Conservation (phyloP, 345 rosid species). For the Noccaea caerulescens region DNA sequence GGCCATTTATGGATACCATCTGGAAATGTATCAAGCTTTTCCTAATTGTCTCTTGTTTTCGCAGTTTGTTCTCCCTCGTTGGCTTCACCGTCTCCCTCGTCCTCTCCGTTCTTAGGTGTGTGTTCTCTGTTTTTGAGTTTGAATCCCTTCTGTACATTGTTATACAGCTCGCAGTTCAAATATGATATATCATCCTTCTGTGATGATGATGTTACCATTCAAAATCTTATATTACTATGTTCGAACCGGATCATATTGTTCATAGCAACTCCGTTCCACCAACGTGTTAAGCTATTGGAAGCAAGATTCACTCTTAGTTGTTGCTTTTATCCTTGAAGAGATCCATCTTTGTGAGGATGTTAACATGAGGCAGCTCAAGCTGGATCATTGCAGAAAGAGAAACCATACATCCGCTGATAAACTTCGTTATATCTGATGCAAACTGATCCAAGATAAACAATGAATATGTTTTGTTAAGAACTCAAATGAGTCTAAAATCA, state of each 20-base stretch:
- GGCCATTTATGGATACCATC: background rate
- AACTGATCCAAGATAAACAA: background rate
- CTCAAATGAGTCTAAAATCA: background rate
- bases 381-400: slow-evolving; percentile 87
- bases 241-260: background rate
- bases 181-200: too few species aligned
- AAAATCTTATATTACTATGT: background rate
- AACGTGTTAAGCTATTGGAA: background rate
- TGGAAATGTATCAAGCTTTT: background rate
- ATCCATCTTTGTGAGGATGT: slow-evolving; percentile 84
- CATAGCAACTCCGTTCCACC: background rate
- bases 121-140: background rate
- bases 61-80: slow-evolving; percentile 33
- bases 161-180: too few species aligned
- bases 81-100: slow-evolving; percentile 28
- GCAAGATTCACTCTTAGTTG: slow-evolving; percentile 58
- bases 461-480: background rate
- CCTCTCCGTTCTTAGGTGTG: slow-evolving; percentile 11
- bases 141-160: background rate
- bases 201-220: background rate
- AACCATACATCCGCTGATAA: slow-evolving; percentile 83
- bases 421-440: slow-evolving; percentile 73
- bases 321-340: slow-evolving; percentile 66
- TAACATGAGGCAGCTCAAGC: slow-evolving; percentile 81
- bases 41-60: slow-evolving; percentile 23